A percentile compares a stretch with the other conserved stretches of the same genome.
These are phyloP conservation scores for Pulveroboletus frians DNA, from an alignment of 768 basidiomycete genomes.

Conservation along the genomic window DNA sequence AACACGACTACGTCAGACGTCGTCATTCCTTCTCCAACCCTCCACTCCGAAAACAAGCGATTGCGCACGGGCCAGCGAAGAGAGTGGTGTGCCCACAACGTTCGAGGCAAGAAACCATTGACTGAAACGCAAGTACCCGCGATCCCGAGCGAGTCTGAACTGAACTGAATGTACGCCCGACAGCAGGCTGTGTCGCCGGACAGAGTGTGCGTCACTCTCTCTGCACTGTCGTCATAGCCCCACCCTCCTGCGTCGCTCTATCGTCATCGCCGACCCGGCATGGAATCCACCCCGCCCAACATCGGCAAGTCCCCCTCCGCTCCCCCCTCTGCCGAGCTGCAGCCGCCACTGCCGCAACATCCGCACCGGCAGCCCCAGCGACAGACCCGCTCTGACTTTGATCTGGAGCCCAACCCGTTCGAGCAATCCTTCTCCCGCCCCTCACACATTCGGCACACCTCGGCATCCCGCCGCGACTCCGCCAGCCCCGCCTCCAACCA, in stretches of 20 bases:
- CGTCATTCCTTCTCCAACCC: slow-evolving; percentile 36
- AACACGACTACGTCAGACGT: slow-evolving; percentile 41
- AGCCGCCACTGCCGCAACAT: not conserved
- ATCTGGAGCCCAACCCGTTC: slow-evolving; percentile 87
- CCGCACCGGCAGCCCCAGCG: slow-evolving; percentile 24
- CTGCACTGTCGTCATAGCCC: slow-evolving; percentile 25
- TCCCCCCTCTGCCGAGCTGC: slow-evolving; percentile 5
- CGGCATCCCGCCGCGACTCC: slow-evolving; percentile 31
- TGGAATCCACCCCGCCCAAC: slow-evolving; percentile 27
- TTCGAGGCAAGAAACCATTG: not conserved
- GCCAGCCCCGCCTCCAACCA: slow-evolving; percentile 32
- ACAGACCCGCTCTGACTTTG: slow-evolving; percentile 61
- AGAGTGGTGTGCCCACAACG: not conserved
- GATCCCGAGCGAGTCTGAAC: slow-evolving; percentile 15
- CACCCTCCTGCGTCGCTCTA: slow-evolving; percentile 6
- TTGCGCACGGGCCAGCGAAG: slow-evolving; percentile 30
- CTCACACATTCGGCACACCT: slow-evolving; percentile 46
- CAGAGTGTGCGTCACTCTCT: slow-evolving; percentile 13
- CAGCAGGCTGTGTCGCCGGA: slow-evolving; percentile 20
- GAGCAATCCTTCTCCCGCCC: slow-evolving; percentile 85
- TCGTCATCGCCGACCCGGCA: slow-evolving; percentile 21
- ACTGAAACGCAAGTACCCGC: slow-evolving; percentile 23
- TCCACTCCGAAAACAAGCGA: slow-evolving; percentile 23
- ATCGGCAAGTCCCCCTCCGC: slow-evolving; percentile 34
- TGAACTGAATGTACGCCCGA: slow-evolving; percentile 14